A percentile compares a stretch with the other conserved stretches of the same genome.
Conservation (phyloP, 1,284 basidiomycete species). For the Peniophora sp. region DNA sequence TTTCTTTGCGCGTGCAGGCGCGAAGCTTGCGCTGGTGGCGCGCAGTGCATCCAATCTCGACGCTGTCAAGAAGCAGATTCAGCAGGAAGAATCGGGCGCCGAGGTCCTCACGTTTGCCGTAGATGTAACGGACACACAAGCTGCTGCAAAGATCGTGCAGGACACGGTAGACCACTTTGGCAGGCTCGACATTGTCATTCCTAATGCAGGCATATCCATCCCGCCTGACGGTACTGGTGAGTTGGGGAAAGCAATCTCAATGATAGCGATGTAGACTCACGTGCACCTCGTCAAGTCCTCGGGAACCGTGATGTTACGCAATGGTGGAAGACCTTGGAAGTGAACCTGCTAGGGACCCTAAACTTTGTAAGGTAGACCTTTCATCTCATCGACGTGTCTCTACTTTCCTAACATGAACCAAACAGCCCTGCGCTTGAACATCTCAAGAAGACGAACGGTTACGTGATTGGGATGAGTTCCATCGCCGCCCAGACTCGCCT, state of each 20-base stretch:
- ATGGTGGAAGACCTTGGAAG: conserved; percentile 7
- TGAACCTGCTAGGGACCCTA: conserved; percentile 7
- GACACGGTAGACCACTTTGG: background rate
- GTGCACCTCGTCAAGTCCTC: no score
- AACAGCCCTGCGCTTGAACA: background rate
- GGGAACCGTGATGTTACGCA: background rate
- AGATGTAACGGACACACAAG: background rate
- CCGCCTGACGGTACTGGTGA: background rate
- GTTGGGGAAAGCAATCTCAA: no score
- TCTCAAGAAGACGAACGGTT: background rate
- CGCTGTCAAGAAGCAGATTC: background rate
- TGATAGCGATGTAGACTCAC: no score
- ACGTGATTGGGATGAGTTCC: background rate
- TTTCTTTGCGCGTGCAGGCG: background rate
- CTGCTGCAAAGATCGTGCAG: background rate
- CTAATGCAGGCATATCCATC: background rate
- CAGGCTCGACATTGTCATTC: background rate
- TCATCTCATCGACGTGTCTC: no score
- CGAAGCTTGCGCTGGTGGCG: background rate
- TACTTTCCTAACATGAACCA: no score
- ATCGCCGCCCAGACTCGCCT: background rate
- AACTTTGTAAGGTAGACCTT: conserved; percentile 1
- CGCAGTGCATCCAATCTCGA: background rate
- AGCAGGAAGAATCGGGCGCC: background rate
- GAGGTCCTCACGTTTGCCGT: background rate